phyloP scores from a whole-genome alignment of 1,284 basidiomycete species.

The Pyrrhoderma noxium region DNA sequence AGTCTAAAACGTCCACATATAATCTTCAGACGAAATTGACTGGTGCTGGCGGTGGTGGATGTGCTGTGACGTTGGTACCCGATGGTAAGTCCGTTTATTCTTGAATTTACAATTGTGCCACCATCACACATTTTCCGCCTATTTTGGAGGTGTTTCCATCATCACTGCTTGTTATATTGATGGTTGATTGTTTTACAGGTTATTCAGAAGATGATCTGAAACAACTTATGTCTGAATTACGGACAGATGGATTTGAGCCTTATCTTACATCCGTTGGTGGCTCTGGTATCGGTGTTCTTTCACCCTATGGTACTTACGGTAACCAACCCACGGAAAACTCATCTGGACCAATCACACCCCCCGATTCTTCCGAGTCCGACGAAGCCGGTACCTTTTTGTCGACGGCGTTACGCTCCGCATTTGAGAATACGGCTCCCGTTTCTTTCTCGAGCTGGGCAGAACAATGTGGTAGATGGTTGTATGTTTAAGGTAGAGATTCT shows the following conservation, averaged over 20 bases:
- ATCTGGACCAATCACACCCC: conserved; percentile 20
- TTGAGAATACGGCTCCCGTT: conserved; percentile 38
- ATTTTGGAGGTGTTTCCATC: background rate
- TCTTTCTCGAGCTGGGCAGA: conserved; percentile 55
- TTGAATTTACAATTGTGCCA: background rate
- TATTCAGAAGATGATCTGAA: conserved; percentile 40
- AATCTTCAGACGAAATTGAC: conserved; percentile 91
- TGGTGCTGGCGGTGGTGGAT: conserved; percentile 98
- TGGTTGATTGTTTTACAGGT: conserved; percentile 2
- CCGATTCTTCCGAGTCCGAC: conserved; percentile 33
- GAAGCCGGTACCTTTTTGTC: conserved; percentile 20
- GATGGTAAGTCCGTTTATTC: conserved; percentile 49
- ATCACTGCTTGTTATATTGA: background rate
- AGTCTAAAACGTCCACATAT: conserved; percentile 64
- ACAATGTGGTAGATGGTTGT: conserved; percentile 54
- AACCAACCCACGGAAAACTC: background rate
- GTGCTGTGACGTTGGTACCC: conserved; percentile 91
- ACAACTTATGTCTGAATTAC: conserved; percentile 52
- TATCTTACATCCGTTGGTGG: conserved; percentile 93
- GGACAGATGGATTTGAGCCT: conserved; percentile 67
- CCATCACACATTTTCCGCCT: background rate
- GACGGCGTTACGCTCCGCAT: conserved; percentile 37
- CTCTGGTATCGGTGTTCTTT: conserved; percentile 81
- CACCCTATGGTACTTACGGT: conserved; percentile 33
- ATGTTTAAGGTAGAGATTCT: conserved; percentile 38